Evolutionary conservation across 345 rosid species (phyloP).

Genomic region (Hypericum perforatum): DNA sequence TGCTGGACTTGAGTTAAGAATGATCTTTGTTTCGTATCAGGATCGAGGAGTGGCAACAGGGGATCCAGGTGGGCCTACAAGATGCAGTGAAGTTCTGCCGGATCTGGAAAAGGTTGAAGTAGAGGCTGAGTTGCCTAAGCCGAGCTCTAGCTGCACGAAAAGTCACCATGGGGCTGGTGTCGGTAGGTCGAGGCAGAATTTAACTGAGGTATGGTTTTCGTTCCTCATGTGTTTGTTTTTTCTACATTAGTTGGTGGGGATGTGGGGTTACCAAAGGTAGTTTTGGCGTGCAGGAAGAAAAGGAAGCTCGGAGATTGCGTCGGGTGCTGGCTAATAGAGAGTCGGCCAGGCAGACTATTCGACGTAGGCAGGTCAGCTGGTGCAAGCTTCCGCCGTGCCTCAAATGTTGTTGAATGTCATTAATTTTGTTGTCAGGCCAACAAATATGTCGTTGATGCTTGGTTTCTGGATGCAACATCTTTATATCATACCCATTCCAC

Average conservation of each 20-base stretch:
- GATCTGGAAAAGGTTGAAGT: conserved; percentile 33
- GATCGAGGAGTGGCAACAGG: conserved; percentile 28
- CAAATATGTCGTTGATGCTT: no score
- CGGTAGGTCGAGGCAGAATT: conserved; percentile 58
- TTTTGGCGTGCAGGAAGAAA: conserved; percentile 52
- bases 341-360: conserved; percentile 91
- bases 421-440: no score
- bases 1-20: conserved; percentile 29
- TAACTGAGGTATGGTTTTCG: conserved; percentile 56
- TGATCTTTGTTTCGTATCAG: conserved; percentile 34
- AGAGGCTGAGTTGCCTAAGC: conserved; percentile 26
- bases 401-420: no score
- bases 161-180: conserved; percentile 31
- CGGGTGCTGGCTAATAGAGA: conserved; percentile 91
- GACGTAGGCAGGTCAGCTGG: conserved; percentile 64
- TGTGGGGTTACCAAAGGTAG: neutral
- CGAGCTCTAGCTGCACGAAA: conserved; percentile 19
- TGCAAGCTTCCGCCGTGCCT: no score
- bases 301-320: conserved; percentile 66
- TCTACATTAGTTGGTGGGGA: neutral
- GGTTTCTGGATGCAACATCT: no score
- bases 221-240: conserved; percentile 1
- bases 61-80: conserved; percentile 20
- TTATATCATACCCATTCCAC: no score
- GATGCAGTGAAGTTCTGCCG: conserved; percentile 6